Evolutionary conservation across 1,139 yeast species (phyloP), one percentile per base, ranked within the genome.

Genomic region (Geotrichum candidum): DNA sequence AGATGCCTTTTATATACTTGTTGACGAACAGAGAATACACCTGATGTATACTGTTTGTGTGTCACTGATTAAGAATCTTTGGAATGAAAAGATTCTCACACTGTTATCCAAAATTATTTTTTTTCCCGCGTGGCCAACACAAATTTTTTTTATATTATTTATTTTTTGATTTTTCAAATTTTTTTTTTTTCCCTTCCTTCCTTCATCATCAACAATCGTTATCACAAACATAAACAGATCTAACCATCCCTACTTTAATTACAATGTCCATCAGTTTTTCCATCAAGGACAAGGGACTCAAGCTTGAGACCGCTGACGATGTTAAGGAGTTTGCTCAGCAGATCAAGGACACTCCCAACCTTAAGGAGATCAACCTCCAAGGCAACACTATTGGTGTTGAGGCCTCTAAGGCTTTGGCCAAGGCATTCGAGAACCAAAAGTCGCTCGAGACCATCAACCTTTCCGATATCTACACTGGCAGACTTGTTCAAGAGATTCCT

Each of bases 361-460:
- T 90, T 64, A 82, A 81, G 59, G 85, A 84, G 69, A 78, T 92
- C 64, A 96, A 90, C 73, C 80, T 94, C 61, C 86, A 92, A 25
- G 99, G 99, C 68, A 94, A 94, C 78, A 92, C 99, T 53, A 85
- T 91, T 66, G 97, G 99, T 62, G 86, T 91, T 63, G 96, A 86
- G 58, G 96, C 97, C 9, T 88, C 96, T 51, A 80, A 83, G 70
- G 83, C 83, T 25, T 77, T 92, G 61, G 90, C 95, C 57, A 79
- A 82, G 61, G 82, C 84, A 13, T 75, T 90, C 58, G 70, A 72
- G 53, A 67, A 73, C 56, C 73, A 79, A 64, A 70, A 73, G 31
- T 66, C 74, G 67, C 71, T 81, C 70, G 68, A 85, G 66, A 90
- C 86, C 68, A 84, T 91, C 64, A 85, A 92, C 74, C 84, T 95